Evolutionary conservation across 2,329 filamentous ascomycete genomes (phyloP).

Genomic region (Pseudogymnoascus pannorum): DNA sequence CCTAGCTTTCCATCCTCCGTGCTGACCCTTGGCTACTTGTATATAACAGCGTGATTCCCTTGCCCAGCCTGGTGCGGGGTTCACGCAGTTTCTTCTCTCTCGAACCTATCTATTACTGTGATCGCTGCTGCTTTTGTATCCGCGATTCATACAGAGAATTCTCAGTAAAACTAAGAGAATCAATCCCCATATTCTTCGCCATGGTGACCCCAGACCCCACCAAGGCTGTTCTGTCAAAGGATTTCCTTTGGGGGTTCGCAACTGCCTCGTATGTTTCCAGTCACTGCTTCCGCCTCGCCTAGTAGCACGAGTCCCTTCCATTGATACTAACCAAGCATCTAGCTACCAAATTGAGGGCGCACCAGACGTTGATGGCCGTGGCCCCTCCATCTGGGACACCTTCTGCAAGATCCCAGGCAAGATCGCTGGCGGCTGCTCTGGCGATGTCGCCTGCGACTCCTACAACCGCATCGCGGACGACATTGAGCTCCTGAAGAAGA

Average conservation of each 20-base stretch:
- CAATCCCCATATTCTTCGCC: background rate
- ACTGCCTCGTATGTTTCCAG: constrained; percentile 56
- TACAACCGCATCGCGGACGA: constrained; percentile 75
- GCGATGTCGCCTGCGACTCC: constrained; percentile 75
- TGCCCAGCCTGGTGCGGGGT: background rate
- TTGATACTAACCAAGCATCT: constrained; percentile 11
- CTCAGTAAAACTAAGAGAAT: background rate
- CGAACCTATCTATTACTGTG: background rate
- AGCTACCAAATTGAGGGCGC: constrained; percentile 88
- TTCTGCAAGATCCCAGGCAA: constrained; percentile 77
- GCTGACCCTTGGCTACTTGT: background rate
- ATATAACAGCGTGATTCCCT: background rate
- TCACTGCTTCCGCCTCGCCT: background rate
- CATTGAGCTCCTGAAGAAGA: constrained; percentile 66
- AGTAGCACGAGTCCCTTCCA: background rate
- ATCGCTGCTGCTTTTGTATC: background rate
- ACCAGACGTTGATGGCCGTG: constrained; percentile 66
- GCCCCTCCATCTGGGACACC: constrained; percentile 82
- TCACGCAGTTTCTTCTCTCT: background rate
- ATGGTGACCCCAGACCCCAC: constrained; percentile 31
- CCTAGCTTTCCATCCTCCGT: background rate
- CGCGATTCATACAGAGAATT: background rate
- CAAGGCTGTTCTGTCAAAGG: constrained; percentile 46
- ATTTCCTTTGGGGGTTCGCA: constrained; percentile 75
- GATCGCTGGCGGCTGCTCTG: constrained; percentile 69